Base-by-base conservation (phyloP, 2,329 filamentous ascomycete genomes). In the Alternaria infectoria region DNA sequence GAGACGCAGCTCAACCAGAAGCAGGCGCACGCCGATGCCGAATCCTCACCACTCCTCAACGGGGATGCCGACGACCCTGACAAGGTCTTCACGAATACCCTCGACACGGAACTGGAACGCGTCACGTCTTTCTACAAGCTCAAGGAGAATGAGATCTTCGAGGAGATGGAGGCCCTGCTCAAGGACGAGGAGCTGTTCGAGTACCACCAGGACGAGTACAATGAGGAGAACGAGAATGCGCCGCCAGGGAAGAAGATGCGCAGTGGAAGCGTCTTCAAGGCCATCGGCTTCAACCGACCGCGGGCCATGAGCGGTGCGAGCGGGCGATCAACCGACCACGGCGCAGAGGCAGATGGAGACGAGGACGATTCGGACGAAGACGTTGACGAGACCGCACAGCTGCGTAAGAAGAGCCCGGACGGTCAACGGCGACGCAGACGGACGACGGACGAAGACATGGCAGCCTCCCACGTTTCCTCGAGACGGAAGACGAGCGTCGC, bases 21-120 rank as follows among this genome's bases (percentile, higher is more conserved):
- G 57, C 83, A 86, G 44, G 76, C 79, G 25, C 81, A 83, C 19
- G 79, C 81, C 58, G 95, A 98, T 82, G 87, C 89, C 72, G 96
- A 99, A 83, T 91, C 90, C 7, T 90, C 93, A 11, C 93, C 96
- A 6, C 87, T 99, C 44, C 90, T 99, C 62, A 84, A 86, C 64
- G 85, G 86, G 59, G 87, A 88, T 62, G 74, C 81, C 25, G 81
- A 85, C 49, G 91, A 96, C 62, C 91, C 93, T 13, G 94, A 98
- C 78, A 86, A 88, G 43, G 86, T 94, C 62, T 99, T 99, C 78
- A 86, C 87, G 68, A 89, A 89, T 67, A 90, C 93, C 44, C 87
- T 99, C 17, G 93, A 96, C 74, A 87, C 91, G 45, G 96, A 99
- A 79, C 83, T 99, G 54, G 94, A 98, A 76, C 98, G 98, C 84